A percentile compares a stretch with the other conserved stretches of the same genome.
Conservation (phyloP, 345 rosid species). For the Corchorus capsularis region DNA sequence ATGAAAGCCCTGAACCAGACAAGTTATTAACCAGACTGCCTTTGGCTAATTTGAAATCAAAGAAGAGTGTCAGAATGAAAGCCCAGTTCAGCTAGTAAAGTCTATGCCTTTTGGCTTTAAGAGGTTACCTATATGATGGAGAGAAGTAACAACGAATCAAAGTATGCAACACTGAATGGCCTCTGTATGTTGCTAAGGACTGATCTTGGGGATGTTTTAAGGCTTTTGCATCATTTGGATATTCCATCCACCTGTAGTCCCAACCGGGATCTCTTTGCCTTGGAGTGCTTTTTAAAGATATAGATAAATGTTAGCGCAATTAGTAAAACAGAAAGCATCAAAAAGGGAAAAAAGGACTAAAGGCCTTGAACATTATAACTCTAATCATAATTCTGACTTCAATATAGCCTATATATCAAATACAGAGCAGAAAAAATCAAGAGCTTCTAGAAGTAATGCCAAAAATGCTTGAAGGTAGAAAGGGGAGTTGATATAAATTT, state of each 20-base stretch:
- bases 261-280: slow-evolving; percentile 36
- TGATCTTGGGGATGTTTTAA: slow-evolving; percentile 55
- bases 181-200: slow-evolving; percentile 63
- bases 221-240: slow-evolving; percentile 42
- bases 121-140: slow-evolving; percentile 55
- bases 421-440: neutral
- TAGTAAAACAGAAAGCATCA: neutral
- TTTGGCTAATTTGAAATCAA: too few relatives aligned
- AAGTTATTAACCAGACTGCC: neutral
- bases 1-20: slow-evolving; percentile 5
- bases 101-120: neutral
- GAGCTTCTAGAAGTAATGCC: slow-evolving; percentile 2
- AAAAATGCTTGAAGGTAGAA: too few relatives aligned
- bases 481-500: slow-evolving; percentile 17
- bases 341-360: neutral
- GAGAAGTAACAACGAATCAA: slow-evolving; percentile 75
- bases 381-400: neutral
- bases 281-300: slow-evolving; percentile 29
- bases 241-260: slow-evolving; percentile 69
- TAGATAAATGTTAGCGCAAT: slow-evolving; percentile 18
- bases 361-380: neutral
- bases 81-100: neutral
- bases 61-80: neutral
- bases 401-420: slow-evolving; percentile 1
- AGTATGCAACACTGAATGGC: slow-evolving; percentile 63